Percentiles rank a stretch among this genome's conserved stretches.
These are phyloP conservation scores for Acorus calamus DNA, from an alignment of 106 monocot genomes.

Conservation along the genomic window DNA sequence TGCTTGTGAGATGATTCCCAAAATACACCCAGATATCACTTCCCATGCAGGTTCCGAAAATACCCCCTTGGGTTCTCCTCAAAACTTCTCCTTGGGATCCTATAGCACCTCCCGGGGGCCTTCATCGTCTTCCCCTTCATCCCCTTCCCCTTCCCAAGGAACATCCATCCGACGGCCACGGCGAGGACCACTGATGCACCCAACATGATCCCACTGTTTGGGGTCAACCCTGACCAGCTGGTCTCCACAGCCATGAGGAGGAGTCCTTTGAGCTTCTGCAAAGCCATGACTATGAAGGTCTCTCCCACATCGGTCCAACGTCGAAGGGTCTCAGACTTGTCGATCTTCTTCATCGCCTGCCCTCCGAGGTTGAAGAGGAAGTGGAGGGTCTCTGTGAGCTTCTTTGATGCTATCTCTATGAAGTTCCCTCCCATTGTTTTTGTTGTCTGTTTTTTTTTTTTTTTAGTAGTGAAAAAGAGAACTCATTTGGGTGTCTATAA, in stretches of 20 bases:
- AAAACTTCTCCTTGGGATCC: background rate
- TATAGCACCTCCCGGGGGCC: background rate
- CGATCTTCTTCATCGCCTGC: background rate
- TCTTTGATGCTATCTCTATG: background rate
- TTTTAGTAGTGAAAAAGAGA: background rate
- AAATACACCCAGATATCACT: too few species aligned
- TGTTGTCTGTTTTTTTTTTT: background rate
- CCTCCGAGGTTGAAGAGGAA: background rate
- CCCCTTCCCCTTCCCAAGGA: background rate
- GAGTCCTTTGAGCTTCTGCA: too few species aligned
- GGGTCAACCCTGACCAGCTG: too few species aligned
- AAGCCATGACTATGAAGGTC: too few species aligned
- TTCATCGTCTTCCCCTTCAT: background rate
- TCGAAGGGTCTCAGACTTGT: background rate
- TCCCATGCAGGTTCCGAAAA: background rate
- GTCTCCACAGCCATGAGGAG: too few species aligned
- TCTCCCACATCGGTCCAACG: background rate
- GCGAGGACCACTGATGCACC: background rate
- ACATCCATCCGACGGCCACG: background rate
- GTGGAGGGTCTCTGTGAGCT: background rate
- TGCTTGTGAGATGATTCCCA: too few species aligned
- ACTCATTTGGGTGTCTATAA: too few species aligned
- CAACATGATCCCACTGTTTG: too few species aligned
- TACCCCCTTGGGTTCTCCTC: background rate
- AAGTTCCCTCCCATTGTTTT: background rate